Percentiles rank a stretch among this genome's conserved stretches.
Conservation (phyloP, 306 rosid species). For the Cajanus cajan region DNA sequence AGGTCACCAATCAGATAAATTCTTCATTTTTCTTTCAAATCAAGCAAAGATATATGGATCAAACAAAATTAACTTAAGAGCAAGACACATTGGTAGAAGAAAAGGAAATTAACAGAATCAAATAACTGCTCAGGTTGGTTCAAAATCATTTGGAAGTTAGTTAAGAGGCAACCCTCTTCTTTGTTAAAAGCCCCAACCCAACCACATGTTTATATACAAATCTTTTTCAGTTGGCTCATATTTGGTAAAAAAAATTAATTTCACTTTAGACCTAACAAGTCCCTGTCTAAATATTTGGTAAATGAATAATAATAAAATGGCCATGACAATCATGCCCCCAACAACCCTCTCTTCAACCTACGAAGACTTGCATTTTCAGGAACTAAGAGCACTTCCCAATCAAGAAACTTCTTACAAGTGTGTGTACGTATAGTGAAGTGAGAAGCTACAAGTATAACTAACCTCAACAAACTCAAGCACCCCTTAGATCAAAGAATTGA, state of each 20-base stretch:
- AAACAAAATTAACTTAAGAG: conserved; percentile 14
- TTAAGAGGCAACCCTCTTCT: not conserved
- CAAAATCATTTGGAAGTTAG: not conserved
- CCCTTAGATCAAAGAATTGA: not conserved
- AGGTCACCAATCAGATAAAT: not conserved
- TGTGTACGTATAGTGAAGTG: not conserved
- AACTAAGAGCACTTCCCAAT: conserved; percentile 21
- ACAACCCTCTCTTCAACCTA: not conserved
- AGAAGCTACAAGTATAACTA: not conserved
- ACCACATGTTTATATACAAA: conserved; percentile 11
- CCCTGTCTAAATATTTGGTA: not conserved
- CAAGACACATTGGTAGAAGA: not conserved
- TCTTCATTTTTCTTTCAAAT: not conserved
- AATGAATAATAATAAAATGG: not conserved
- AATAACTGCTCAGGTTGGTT: not conserved
- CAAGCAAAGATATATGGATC: conserved; percentile 7
- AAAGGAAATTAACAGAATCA: conserved; percentile 18
- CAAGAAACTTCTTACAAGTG: not conserved
- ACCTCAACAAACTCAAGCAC: conserved; percentile 22
- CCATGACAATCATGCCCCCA: not conserved
- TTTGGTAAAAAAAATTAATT: not conserved
- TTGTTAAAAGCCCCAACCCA: not conserved
- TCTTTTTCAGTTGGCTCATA: conserved; percentile 3
- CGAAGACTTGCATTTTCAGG: conserved; percentile 20
- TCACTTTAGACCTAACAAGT: conserved; percentile 1